Evolutionary conservation across 2,329 filamentous ascomycete species (phyloP), one percentile per base, ranked within the genome.

Genomic region (Colletotrichum tamarilloi): DNA sequence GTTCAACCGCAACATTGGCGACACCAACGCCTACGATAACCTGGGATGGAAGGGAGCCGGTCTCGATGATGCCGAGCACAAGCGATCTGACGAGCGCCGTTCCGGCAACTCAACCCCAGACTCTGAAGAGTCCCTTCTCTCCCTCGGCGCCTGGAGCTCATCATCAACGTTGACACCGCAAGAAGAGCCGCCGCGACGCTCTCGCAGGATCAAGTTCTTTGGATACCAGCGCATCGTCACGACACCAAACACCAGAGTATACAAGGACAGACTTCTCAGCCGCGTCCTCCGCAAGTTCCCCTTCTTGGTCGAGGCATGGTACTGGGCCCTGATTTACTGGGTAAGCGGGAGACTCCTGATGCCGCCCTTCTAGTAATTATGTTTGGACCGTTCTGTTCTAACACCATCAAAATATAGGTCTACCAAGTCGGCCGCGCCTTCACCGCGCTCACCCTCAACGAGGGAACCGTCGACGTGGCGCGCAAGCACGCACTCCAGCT

Each of bases 311-410:
- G 93, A 95, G 81, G 92, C 89, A 53, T 94, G 92, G 92, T 94
- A 94, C 77, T 94, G 92, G 92, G 90, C 91, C 3, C 83, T 94
- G 75, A 91, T 94, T 63, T 94, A 94, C 83, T 94, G 92, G 92
- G 92, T 94, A 87, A 77, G 42, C n/a, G 4, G 7, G 88, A 79
- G 35, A n/a, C 67, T n/a, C 2, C n/a, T 8, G 6, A 19, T 19
- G 38, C 38, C 16, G 16, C 14, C 16, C 14, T 19, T 19, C 16
- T 1, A 7, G 16, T 1, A 42, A 19, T 19, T 19, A 8, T 19
- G 14, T 7, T 7, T 19, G 14, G 14, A 14, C 16, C 0, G 5
- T 42, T 38, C 52, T 66, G 5, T 42, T 38, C 52, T 66, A 59
- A 65, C 35, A 30, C 53, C 16, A 3, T 63, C n/a, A 30, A 12